Evolutionary conservation across 192 early-diverging fungal genomes (phyloP).

Genomic region (Thamnidium elegans): DNA sequence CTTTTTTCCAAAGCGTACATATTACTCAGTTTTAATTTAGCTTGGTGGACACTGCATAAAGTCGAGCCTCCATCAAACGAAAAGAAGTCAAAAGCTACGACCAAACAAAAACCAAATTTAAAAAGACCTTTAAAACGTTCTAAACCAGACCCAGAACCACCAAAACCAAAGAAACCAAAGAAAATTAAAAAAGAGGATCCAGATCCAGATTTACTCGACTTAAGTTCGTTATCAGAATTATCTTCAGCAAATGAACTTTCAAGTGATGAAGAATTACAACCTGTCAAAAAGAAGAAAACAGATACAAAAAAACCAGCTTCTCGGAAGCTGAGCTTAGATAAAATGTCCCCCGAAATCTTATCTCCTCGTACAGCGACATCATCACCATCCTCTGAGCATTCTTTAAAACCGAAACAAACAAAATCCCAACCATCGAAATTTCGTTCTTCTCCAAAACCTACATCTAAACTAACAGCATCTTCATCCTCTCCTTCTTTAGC

Average conservation of each 20-base stretch:
- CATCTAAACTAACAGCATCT: too few species aligned
- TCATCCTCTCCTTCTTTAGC: too few species aligned
- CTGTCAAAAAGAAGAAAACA: too few species aligned
- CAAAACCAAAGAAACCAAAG: constrained; percentile 10
- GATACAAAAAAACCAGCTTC: not conserved
- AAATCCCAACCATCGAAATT: too few species aligned
- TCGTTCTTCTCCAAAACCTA: not conserved
- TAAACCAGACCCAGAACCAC: not conserved
- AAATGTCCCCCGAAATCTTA: not conserved
- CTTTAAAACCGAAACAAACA: too few species aligned
- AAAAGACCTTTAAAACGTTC: constrained; percentile 25
- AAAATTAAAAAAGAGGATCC: not conserved
- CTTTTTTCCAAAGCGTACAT: constrained; percentile 17
- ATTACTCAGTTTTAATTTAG: constrained; percentile 29
- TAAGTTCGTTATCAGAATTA: constrained; percentile 26
- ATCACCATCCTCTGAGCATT: too few species aligned
- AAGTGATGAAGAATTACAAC: not conserved
- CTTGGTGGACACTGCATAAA: constrained; percentile 49
- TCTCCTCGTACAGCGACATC: not conserved
- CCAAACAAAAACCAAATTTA: constrained; percentile 15
- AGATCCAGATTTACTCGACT: constrained; percentile 7
- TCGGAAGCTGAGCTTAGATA: not conserved
- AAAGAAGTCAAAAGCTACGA: constrained; percentile 1
- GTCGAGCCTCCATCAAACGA: constrained; percentile 45
- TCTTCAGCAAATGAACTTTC: constrained; percentile 16